Percentiles rank a stretch among this genome's conserved stretches.
Conservation (phyloP, 768 basidiomycete genomes). For the Asterophora lycoperdoides region DNA sequence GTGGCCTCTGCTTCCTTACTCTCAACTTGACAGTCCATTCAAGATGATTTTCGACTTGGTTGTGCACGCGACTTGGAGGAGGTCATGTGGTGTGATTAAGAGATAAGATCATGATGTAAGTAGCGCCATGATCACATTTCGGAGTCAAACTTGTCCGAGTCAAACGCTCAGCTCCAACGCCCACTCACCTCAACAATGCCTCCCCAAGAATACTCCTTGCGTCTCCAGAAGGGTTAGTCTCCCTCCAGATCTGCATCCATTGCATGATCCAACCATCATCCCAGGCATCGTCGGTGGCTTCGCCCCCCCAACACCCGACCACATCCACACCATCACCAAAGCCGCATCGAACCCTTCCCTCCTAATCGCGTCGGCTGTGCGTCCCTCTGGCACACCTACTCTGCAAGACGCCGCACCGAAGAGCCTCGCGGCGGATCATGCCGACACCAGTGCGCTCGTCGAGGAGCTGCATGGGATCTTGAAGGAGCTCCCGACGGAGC, state of each 20-base stretch:
- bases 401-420: slow-evolving; percentile 42
- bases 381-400: slow-evolving; percentile 42
- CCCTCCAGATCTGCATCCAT: background rate
- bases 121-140: no score
- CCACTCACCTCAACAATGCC: slow-evolving; percentile 28
- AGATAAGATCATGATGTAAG: no score
- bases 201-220: slow-evolving; percentile 48
- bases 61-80: no score
- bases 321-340: slow-evolving; percentile 50
- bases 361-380: slow-evolving; percentile 41
- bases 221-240: slow-evolving; percentile 54
- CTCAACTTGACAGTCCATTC: no score
- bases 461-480: slow-evolving; percentile 59
- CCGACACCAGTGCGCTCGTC: slow-evolving; percentile 38
- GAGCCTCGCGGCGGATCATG: slow-evolving; percentile 29
- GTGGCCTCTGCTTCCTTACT: no score
- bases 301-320: slow-evolving; percentile 59
- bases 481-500: slow-evolving; percentile 51
- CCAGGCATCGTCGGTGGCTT: slow-evolving; percentile 77
- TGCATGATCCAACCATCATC: slow-evolving; percentile 4
- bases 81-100: no score
- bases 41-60: no score
- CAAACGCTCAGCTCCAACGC: no score
- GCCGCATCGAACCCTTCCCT: slow-evolving; percentile 32
- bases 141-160: no score